phyloP scores from a whole-genome alignment of 2,329 filamentous ascomycete species.

The Diplocarpon rosae region DNA sequence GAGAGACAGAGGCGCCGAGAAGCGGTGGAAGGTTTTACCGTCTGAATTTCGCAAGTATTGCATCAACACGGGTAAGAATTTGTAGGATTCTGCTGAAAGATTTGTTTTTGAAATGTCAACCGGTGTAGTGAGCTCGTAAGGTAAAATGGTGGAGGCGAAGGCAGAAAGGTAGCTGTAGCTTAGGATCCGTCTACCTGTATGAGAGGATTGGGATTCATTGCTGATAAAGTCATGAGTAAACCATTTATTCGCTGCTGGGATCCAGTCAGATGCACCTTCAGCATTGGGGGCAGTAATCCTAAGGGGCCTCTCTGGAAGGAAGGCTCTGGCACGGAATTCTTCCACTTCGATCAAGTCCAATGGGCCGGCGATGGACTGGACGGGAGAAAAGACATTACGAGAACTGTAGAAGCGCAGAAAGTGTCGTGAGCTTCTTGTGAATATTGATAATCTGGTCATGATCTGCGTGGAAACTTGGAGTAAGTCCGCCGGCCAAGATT shows the following conservation, averaged over 20 bases:
- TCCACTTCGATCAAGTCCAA: conserved; percentile 27
- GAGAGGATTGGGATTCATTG: neutral
- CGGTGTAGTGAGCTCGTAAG: conserved; percentile 40
- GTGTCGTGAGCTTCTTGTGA: neutral
- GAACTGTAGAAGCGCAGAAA: conserved; percentile 2
- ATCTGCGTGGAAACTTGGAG: neutral
- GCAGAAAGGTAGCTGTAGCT: conserved; percentile 27
- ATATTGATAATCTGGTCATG: neutral
- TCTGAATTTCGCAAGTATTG: conserved; percentile 4
- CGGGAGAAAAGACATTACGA: neutral
- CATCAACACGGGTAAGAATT: neutral
- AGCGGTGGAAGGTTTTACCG: conserved; percentile 33
- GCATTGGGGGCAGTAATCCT: conserved; percentile 31
- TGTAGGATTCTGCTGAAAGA: neutral
- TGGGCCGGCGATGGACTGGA: conserved; percentile 9
- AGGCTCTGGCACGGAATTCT: conserved; percentile 42
- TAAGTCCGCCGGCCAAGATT: too few relatives aligned
- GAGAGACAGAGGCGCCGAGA: conserved; percentile 31
- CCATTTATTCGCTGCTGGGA: conserved; percentile 50
- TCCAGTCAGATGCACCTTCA: conserved; percentile 19
- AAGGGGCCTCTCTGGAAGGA: conserved; percentile 40
- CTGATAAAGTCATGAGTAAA: conserved; percentile 31
- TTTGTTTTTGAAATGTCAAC: neutral
- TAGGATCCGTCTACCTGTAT: neutral
- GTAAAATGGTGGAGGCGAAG: conserved; percentile 39